Evolutionary conservation across 1,284 basidiomycete genomes (phyloP).

Genomic region (Boletus sp.): DNA sequence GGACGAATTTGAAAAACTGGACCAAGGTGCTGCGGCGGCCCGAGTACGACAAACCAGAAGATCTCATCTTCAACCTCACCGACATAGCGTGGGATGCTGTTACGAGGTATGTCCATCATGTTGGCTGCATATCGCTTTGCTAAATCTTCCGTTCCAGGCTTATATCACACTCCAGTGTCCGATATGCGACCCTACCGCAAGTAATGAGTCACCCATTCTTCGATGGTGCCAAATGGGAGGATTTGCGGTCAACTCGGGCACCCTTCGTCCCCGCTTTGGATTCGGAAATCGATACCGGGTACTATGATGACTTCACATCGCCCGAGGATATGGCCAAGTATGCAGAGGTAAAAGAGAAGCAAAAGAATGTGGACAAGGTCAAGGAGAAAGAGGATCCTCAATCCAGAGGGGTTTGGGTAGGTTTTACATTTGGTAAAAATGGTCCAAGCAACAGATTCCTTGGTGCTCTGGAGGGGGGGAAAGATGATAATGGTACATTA

Average conservation of each 20-base stretch:
- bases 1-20: slow-evolving; percentile 99
- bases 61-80: slow-evolving; percentile 95
- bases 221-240: slow-evolving; percentile 69
- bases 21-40: slow-evolving; percentile 86
- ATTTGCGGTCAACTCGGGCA: slow-evolving; percentile 75
- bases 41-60: slow-evolving; percentile 94
- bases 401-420: slow-evolving; percentile 87
- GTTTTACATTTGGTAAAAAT: slow-evolving; percentile 96
- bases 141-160: slow-evolving; percentile 39
- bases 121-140: background rate
- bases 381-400: slow-evolving; percentile 81
- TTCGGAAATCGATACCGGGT: slow-evolving; percentile 94
- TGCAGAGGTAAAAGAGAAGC: slow-evolving; percentile 97
- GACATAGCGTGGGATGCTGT: slow-evolving; percentile 98
- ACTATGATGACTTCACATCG: slow-evolving; percentile 97
- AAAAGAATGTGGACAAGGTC: slow-evolving; percentile 89
- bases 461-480: slow-evolving; percentile 36
- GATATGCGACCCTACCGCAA: slow-evolving; percentile 74
- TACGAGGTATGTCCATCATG: slow-evolving; percentile 56
- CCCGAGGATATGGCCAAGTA: slow-evolving; percentile 98
- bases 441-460: slow-evolving; percentile 52
- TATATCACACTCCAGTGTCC: slow-evolving; percentile 78
- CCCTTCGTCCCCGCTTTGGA: slow-evolving; percentile 97
- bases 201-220: slow-evolving; percentile 89
- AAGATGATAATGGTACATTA: slow-evolving; percentile 51